Evolutionary conservation across 1,139 yeast genomes (phyloP).

Genomic region (Martiniozyma asiatica): DNA sequence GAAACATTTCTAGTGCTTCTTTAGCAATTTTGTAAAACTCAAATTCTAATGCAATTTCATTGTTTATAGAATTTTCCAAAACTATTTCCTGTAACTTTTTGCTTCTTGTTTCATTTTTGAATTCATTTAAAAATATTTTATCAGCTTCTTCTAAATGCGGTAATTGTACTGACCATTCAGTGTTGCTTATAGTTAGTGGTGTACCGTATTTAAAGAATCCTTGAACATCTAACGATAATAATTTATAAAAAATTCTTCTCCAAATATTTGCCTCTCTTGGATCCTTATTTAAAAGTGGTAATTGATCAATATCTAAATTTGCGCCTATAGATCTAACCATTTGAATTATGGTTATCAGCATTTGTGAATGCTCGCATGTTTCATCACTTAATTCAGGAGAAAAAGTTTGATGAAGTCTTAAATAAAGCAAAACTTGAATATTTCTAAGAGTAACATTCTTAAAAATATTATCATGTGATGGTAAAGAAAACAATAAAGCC

Average conservation of each 20-base stretch:
- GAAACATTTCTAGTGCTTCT: slow-evolving; percentile 20
- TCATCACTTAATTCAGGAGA: slow-evolving; percentile 44
- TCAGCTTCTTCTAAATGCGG: slow-evolving; percentile 18
- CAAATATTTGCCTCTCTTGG: slow-evolving; percentile 24
- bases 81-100: slow-evolving; percentile 14
- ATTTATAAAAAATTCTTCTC: slow-evolving; percentile 36
- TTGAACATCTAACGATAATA: slow-evolving; percentile 31
- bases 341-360: slow-evolving; percentile 32
- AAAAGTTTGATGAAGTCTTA: slow-evolving; percentile 33
- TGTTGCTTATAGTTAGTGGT: slow-evolving; percentile 26
- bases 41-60: slow-evolving; percentile 19
- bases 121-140: slow-evolving; percentile 13
- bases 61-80: slow-evolving; percentile 18
- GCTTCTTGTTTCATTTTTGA: slow-evolving; percentile 14
- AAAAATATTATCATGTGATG: slow-evolving; percentile 20
- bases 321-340: slow-evolving; percentile 44
- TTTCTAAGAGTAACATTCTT: slow-evolving; percentile 28
- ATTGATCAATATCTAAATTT: slow-evolving; percentile 41
- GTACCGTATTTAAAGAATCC: slow-evolving; percentile 33
- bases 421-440: slow-evolving; percentile 36
- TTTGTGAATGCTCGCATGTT: slow-evolving; percentile 32
- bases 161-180: slow-evolving; percentile 26
- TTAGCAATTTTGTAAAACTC: slow-evolving; percentile 22
- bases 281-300: slow-evolving; percentile 20
- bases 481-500: slow-evolving; percentile 23